phyloP scores from a whole-genome alignment of 1,284 basidiomycete species.

The Bjerkandera adusta region DNA sequence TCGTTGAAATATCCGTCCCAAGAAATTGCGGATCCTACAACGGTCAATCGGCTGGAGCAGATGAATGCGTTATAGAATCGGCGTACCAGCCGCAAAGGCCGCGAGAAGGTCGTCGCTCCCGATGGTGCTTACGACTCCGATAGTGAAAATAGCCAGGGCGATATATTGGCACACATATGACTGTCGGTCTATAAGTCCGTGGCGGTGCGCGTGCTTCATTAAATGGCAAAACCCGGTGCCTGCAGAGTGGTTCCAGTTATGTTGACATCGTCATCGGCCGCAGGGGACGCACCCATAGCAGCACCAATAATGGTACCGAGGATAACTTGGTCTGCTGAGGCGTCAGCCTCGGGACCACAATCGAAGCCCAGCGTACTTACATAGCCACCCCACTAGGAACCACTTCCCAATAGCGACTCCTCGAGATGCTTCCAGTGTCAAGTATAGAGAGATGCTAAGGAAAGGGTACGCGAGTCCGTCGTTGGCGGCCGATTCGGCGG shows the following conservation, averaged over 20 bases:
- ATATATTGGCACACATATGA: conserved; percentile 91
- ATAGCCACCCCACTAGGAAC: conserved; percentile 82
- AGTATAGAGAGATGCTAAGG: conserved; percentile 83
- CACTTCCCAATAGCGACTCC: conserved; percentile 70
- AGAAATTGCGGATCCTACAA: conserved; percentile 44
- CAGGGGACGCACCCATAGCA: conserved; percentile 51
- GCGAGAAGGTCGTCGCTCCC: conserved; percentile 89
- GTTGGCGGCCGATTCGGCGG: conserved; percentile 88
- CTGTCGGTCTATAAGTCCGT: conserved; percentile 83
- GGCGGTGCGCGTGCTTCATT: conserved; percentile 78
- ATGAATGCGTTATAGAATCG: neutral
- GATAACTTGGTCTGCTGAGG: conserved; percentile 73
- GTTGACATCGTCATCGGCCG: neutral
- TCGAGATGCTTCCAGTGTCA: conserved; percentile 70
- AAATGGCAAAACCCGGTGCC: conserved; percentile 73
- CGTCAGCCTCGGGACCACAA: conserved; percentile 4
- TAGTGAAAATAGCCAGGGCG: conserved; percentile 76
- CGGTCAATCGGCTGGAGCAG: neutral
- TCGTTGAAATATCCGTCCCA: conserved; percentile 91
- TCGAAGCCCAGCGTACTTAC: conserved; percentile 36
- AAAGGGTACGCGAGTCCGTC: conserved; percentile 93
- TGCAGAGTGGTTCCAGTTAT: conserved; percentile 21
- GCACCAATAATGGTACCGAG: conserved; percentile 80
- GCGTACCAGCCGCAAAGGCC: conserved; percentile 84
- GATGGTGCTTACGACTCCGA: conserved; percentile 75